Evolutionary conservation across 1,139 yeast species (phyloP).

Genomic region (Scheffersomyces titani): DNA sequence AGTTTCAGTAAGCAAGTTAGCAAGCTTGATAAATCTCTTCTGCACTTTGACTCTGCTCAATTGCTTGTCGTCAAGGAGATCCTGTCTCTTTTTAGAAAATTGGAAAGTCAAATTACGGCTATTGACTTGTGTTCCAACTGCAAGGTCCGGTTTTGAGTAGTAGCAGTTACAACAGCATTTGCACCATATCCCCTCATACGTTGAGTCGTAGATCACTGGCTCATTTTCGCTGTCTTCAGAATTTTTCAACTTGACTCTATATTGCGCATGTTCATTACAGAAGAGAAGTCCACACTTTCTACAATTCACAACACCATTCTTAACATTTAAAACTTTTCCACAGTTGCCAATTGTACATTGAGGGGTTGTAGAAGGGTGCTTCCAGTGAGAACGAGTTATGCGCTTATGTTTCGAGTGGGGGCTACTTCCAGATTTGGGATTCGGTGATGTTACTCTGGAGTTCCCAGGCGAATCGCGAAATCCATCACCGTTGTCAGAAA

Average conservation of each 20-base stretch:
- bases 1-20: slow-evolving; percentile 24
- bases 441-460: slow-evolving; percentile 2
- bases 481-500: slow-evolving; percentile 15
- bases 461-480: slow-evolving; percentile 5
- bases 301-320: slow-evolving; percentile 60
- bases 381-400: slow-evolving; percentile 66
- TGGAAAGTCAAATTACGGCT: slow-evolving; percentile 44
- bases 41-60: slow-evolving; percentile 61
- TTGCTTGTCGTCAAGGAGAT: slow-evolving; percentile 40
- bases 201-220: slow-evolving; percentile 34
- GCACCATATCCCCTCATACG: slow-evolving; percentile 59
- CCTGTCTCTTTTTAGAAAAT: slow-evolving; percentile 45
- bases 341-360: slow-evolving; percentile 43
- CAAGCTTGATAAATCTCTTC: slow-evolving; percentile 56
- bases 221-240: slow-evolving; percentile 23
- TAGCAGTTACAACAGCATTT: slow-evolving; percentile 71
- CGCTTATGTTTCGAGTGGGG: slow-evolving; percentile 7
- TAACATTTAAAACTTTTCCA: slow-evolving; percentile 38
- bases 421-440: slow-evolving; percentile 2
- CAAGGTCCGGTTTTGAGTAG: slow-evolving; percentile 54
- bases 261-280: slow-evolving; percentile 66
- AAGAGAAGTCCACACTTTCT: slow-evolving; percentile 71
- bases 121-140: slow-evolving; percentile 38
- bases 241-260: slow-evolving; percentile 50
- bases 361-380: slow-evolving; percentile 38